A percentile compares a stretch with the other conserved stretches of the same genome.
Conservation (phyloP, 805 yeast genomes). For the Cyberlindnera saturnus region DNA sequence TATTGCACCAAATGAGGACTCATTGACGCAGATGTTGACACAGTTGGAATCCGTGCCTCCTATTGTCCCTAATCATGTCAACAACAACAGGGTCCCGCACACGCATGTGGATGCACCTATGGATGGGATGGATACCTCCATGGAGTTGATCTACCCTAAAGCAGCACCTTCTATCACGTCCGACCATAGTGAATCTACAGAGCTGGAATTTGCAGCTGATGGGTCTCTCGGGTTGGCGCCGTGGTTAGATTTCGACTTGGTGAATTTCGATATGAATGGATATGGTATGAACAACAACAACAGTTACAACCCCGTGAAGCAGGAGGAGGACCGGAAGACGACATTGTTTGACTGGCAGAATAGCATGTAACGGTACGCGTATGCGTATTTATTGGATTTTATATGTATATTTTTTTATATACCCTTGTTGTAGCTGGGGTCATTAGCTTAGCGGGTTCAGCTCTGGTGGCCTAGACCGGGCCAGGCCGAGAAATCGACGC, state of each 20-base stretch:
- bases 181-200: constrained; percentile 17
- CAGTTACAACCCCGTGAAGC: not conserved
- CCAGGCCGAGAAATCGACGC: too few relatives aligned
- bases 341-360: constrained; percentile 24
- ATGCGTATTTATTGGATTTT: too few relatives aligned
- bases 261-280: constrained; percentile 3
- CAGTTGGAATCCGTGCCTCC: constrained; percentile 23
- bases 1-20: constrained; percentile 12
- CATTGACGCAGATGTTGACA: constrained; percentile 22
- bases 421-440: too few relatives aligned
- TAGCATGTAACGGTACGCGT: not conserved
- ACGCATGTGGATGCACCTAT: too few relatives aligned
- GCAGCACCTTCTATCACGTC: constrained; percentile 1
- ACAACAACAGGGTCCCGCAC: constrained; percentile 3
- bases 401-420: too few relatives aligned
- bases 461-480: too few relatives aligned
- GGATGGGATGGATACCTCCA: too few relatives aligned
- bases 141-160: not conserved
- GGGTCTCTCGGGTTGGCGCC: constrained; percentile 76
- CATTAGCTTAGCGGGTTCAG: too few relatives aligned
- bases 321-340: not conserved
- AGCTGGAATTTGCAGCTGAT: constrained; percentile 68
- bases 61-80: constrained; percentile 13
- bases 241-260: constrained; percentile 41
- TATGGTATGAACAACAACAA: not conserved